A percentile compares a stretch with the other conserved stretches of the same genome.
phyloP scores from a whole-genome alignment of 148 eudicot genomes.

The Silene latifolia region DNA sequence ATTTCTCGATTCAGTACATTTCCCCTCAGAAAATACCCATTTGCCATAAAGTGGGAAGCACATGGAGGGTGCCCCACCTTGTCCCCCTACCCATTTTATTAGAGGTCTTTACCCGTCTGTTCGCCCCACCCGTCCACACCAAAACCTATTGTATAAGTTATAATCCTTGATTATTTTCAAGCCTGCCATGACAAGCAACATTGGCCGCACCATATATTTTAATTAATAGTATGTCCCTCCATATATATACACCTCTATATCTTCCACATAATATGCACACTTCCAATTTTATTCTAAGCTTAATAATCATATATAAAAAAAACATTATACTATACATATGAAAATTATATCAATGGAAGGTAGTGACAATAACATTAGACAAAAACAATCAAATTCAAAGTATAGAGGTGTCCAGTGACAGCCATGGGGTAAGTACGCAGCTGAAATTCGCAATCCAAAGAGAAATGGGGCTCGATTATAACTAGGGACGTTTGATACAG shows the following conservation, averaged over 20 bases:
- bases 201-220: not conserved
- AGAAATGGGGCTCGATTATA: slow-evolving; percentile 36
- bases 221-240: not conserved
- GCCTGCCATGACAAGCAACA: slow-evolving; percentile 22
- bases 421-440: slow-evolving; percentile 46
- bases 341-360: slow-evolving; percentile 24
- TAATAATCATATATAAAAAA: not conserved
- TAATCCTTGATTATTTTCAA: slow-evolving; percentile 23
- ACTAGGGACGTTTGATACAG: slow-evolving; percentile 40
- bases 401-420: slow-evolving; percentile 41
- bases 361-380: slow-evolving; percentile 7
- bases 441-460: slow-evolving; percentile 39
- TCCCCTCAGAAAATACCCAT: no score
- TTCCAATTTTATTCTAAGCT: not conserved
- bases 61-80: no score
- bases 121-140: no score
- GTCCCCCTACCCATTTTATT: no score
- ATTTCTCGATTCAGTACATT: not conserved
- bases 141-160: no score
- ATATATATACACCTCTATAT: not conserved
- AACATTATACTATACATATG: no score
- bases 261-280: not conserved
- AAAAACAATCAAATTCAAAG: slow-evolving; percentile 17
- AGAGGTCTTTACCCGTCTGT: no score
- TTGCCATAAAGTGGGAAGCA: no score